Conservation (phyloP, 352 stramenopile genomes). For the Phytophthora chlamydospora region DNA sequence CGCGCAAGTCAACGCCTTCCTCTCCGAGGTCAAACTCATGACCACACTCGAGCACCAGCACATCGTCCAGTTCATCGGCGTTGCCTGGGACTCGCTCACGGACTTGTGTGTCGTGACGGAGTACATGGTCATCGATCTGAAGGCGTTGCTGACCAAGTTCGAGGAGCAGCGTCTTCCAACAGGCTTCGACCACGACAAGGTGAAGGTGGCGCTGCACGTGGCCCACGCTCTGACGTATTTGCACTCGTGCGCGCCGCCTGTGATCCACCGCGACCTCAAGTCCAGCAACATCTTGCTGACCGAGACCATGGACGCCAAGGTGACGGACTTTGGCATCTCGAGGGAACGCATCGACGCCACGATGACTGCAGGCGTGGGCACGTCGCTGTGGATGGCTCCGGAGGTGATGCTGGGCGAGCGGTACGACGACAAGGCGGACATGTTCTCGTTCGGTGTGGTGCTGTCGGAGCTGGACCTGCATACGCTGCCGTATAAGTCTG, state of each 20-base stretch:
- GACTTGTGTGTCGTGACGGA: constrained; percentile 50
- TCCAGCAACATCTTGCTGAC: constrained; percentile 36
- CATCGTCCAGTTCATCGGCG: constrained; percentile 53
- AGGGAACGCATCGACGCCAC: constrained; percentile 30
- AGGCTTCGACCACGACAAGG: constrained; percentile 35
- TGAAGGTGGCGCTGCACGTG: constrained; percentile 33
- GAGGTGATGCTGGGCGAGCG: constrained; percentile 38
- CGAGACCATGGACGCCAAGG: constrained; percentile 28
- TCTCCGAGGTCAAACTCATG: constrained; percentile 38
- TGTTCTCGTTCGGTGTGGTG: constrained; percentile 48
- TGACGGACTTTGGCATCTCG: constrained; percentile 40
- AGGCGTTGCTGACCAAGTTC: constrained; percentile 34
- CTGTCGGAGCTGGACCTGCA: constrained; percentile 40
- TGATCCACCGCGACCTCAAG: constrained; percentile 33
- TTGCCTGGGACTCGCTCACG: constrained; percentile 50
- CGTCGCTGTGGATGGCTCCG: constrained; percentile 43
- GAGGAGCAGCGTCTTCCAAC: constrained; percentile 27
- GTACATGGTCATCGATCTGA: constrained; percentile 51
- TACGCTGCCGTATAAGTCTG: constrained; percentile 29
- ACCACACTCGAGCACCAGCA: constrained; percentile 34
- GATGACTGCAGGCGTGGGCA: constrained; percentile 39
- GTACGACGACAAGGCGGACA: constrained; percentile 47
- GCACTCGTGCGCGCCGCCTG: constrained; percentile 32
- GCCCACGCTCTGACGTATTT: constrained; percentile 43
- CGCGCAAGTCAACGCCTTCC: constrained; percentile 35